A percentile compares a stretch with the other conserved stretches of the same genome.
These are phyloP conservation scores for Echites panduratus DNA, from an alignment of 257 asterid species.

Conservation along the genomic window DNA sequence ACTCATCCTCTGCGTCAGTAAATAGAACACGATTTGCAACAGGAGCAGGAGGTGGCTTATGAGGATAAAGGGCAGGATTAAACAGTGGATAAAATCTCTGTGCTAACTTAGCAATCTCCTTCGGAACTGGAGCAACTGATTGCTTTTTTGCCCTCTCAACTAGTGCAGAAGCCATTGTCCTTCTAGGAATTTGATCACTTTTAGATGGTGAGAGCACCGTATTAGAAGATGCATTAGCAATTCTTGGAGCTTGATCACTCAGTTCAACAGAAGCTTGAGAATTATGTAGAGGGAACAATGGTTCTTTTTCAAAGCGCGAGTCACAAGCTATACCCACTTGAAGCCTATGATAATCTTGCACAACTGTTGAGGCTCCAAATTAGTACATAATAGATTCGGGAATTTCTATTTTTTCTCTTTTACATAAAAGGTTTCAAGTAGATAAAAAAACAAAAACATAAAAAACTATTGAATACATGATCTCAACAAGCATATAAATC, in stretches of 20 bases:
- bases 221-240: conserved; percentile 33
- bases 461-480: conserved; percentile 13
- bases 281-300: conserved; percentile 61
- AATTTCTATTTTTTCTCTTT: not conserved
- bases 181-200: conserved; percentile 42
- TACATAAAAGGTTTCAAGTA: not conserved
- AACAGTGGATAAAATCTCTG: conserved; percentile 76
- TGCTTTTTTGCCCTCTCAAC: conserved; percentile 77
- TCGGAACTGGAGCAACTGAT: conserved; percentile 76
- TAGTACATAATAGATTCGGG: conserved; percentile 18
- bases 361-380: conserved; percentile 40
- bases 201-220: conserved; percentile 31
- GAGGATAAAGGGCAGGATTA: conserved; percentile 88
- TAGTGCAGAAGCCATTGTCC: conserved; percentile 78
- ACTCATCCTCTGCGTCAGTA: conserved; percentile 97
- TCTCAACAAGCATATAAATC: conserved; percentile 8
- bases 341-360: conserved; percentile 40
- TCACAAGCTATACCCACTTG: conserved; percentile 49
- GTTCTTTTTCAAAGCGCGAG: conserved; percentile 48
- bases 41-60: conserved; percentile 78
- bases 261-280: conserved; percentile 38
- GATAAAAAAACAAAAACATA: too few species aligned
- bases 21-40: conserved; percentile 84
- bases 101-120: conserved; percentile 74
- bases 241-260: conserved; percentile 26